phyloP scores from a whole-genome alignment of 2,329 filamentous ascomycete species.

The Penicillium frequentans region DNA sequence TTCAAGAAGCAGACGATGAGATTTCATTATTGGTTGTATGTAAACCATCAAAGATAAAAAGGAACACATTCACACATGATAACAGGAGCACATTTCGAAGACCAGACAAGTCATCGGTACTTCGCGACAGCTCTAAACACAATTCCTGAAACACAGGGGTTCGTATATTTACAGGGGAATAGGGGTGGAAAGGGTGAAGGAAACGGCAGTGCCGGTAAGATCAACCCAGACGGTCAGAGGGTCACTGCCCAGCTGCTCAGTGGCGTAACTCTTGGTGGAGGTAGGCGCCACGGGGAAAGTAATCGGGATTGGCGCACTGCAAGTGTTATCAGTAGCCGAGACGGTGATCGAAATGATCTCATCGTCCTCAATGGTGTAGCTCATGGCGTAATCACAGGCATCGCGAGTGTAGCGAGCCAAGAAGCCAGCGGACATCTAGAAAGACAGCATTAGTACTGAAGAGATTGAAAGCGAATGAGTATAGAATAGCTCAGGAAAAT shows the following conservation, averaged over 20 bases:
- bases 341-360: conserved; percentile 54
- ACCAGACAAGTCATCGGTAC: neutral
- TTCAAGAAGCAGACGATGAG: neutral
- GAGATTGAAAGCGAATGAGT: neutral
- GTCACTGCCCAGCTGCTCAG: conserved; percentile 57
- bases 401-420: conserved; percentile 56
- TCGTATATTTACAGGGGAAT: conserved; percentile 30
- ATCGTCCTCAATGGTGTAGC: conserved; percentile 46
- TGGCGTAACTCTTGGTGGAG: conserved; percentile 45
- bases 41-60: neutral
- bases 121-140: neutral
- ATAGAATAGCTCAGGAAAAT: neutral
- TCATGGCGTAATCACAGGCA: conserved; percentile 51
- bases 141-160: neutral
- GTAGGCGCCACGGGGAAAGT: conserved; percentile 52
- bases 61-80: neutral
- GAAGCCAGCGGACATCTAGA: conserved; percentile 50
- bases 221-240: conserved; percentile 54
- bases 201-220: conserved; percentile 47
- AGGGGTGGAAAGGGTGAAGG: conserved; percentile 44
- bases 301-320: conserved; percentile 54
- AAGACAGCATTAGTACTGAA: neutral
- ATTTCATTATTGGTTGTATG: neutral
- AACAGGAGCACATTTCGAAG: neutral
- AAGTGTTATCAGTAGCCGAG: conserved; percentile 51